Evolutionary conservation across 2,329 filamentous ascomycete species (phyloP).

Genomic region (Coniochaeta sp.): DNA sequence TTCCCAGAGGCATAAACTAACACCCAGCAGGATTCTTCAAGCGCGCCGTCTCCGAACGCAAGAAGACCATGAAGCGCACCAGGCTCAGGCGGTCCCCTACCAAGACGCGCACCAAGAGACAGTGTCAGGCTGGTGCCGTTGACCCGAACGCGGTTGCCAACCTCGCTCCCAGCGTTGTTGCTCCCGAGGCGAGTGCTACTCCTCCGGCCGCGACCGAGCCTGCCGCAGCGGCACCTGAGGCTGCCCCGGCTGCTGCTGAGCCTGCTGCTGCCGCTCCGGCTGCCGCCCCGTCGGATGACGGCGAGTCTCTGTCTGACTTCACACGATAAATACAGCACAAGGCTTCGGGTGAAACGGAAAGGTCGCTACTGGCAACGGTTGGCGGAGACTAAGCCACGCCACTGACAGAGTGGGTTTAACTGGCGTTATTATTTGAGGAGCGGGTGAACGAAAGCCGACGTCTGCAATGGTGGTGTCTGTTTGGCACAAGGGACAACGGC

Average conservation of each 20-base stretch:
- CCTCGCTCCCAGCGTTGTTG: not conserved
- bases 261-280: constrained; percentile 8
- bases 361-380: not conserved
- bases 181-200: not conserved
- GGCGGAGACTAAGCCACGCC: not conserved
- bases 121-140: constrained; percentile 11
- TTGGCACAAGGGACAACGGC: not conserved
- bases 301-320: constrained; percentile 15
- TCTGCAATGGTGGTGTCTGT: not conserved
- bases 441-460: not conserved
- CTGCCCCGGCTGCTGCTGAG: not conserved
- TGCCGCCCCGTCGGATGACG: constrained; percentile 7
- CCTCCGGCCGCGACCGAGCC: not conserved
- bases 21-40: constrained; percentile 19
- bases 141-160: constrained; percentile 7
- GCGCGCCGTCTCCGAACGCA: constrained; percentile 18
- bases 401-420: not conserved
- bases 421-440: not conserved
- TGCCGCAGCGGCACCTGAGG: too few species aligned
- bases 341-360: not conserved
- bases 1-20: too few species aligned
- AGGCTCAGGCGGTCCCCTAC: constrained; percentile 14
- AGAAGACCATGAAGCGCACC: constrained; percentile 18
- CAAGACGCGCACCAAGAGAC: constrained; percentile 14
- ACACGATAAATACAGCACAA: constrained; percentile 11